These are phyloP conservation scores for Chlamydomonas sphaeroides DNA, from an alignment of 139 green algal species.

Conservation along the genomic window DNA sequence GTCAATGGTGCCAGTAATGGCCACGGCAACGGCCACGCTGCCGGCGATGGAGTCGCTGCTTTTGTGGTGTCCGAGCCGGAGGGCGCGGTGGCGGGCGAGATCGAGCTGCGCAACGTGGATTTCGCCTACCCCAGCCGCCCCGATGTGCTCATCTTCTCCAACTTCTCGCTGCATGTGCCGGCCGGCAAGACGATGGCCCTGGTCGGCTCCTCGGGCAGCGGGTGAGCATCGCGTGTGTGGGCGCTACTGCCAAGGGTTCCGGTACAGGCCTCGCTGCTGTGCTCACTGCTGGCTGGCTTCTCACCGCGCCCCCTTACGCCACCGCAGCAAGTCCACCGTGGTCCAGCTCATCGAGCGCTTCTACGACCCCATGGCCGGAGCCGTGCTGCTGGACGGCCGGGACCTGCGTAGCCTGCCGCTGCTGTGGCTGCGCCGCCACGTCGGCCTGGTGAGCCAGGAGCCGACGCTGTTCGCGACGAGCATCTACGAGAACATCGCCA, in stretches of 20 bases:
- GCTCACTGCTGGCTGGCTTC: no score
- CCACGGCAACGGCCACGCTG: neutral
- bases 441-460: conserved; percentile 84
- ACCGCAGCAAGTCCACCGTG: conserved; percentile 41
- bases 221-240: no score
- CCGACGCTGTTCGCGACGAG: conserved; percentile 88
- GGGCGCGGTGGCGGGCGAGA: conserved; percentile 7
- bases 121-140: conserved; percentile 86
- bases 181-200: conserved; percentile 90
- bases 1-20: neutral
- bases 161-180: conserved; percentile 71
- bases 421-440: conserved; percentile 75
- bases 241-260: no score
- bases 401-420: conserved; percentile 82
- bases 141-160: conserved; percentile 66
- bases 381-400: conserved; percentile 81
- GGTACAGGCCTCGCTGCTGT: no score
- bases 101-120: conserved; percentile 55
- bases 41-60: no score
- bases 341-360: conserved; percentile 87
- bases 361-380: conserved; percentile 81
- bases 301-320: conserved; percentile 55
- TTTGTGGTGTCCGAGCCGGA: neutral
- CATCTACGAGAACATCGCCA: conserved; percentile 91
- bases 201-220: conserved; percentile 87